Evolutionary conservation across 2,329 filamentous ascomycete species (phyloP), one percentile per base, ranked within the genome.

Genomic region (Fusarium robinianum): DNA sequence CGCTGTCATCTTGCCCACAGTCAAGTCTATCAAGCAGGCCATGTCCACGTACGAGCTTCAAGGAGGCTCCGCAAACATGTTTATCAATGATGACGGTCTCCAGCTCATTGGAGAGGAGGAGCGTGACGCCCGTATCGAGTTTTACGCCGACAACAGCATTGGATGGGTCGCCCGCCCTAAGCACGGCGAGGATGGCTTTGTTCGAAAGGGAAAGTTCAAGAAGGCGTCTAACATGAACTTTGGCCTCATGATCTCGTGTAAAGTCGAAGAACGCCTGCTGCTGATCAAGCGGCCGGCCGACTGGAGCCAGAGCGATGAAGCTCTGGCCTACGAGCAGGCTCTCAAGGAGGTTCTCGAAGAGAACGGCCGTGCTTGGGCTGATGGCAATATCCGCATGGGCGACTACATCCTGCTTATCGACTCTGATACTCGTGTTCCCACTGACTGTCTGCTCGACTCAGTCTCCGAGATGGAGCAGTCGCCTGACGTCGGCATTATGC

Each of bases 341-440:
- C 75, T 91, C 27, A 78, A 81, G 55, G 78, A 85, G 46, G 79
- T 85, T 12, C 75, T 91, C 24, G 77, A 83, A 32, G 80, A 84
- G 34, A 76, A 87, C 43, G 82, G 83, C 12, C 80, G 84, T 18
- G 86, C 86, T 18, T 88, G 85, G 86, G 88, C 88, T 12, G 88
- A 90, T 63, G 90, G 89, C 50, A 90, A 94, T 67, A 85, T 95
- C 57, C 87, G 89, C 37, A 75, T 95, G 15, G 90, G 90, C 42
- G 89, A 95, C 68, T 91, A 90, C 67, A 88, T 91, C 47, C 62
- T 70, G 9, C 61, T 91, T 47, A 87, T 90, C 62, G 86, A 90
- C 70, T 90, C 86, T 2, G 87, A 90, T 66, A 90, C 87, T 19
- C 85, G 86, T 67, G 86, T 90, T 3, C 88, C 88, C 2, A 71